Evolutionary conservation across 2,329 filamentous ascomycete genomes (phyloP).

Genomic region (Sporothrix euskadiensis): DNA sequence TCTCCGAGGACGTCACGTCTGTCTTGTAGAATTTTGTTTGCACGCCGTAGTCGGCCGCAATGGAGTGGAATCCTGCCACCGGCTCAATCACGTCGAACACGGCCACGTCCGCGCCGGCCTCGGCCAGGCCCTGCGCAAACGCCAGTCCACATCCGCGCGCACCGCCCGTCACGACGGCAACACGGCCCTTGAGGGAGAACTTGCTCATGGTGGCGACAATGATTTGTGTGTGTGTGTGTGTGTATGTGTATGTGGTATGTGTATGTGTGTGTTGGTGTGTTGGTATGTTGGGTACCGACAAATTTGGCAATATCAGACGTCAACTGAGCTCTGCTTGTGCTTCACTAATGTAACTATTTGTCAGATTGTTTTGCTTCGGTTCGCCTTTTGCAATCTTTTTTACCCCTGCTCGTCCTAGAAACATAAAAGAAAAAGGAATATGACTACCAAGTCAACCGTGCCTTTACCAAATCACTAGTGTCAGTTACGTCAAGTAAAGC

Average conservation of each 20-base stretch:
- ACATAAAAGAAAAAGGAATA: neutral
- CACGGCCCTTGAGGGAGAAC: slow-evolving; percentile 41
- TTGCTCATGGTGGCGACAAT: slow-evolving; percentile 8
- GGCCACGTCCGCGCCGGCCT: slow-evolving; percentile 59
- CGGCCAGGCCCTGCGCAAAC: slow-evolving; percentile 70
- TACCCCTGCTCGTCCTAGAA: neutral
- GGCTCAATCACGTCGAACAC: slow-evolving; percentile 30
- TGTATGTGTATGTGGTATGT: neutral
- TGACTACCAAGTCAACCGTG: neutral
- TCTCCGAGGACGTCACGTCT: slow-evolving; percentile 23
- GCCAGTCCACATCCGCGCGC: slow-evolving; percentile 72
- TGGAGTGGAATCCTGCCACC: slow-evolving; percentile 5
- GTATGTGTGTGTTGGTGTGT: neutral
- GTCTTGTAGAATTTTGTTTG: slow-evolving; percentile 29
- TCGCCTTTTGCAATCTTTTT: neutral
- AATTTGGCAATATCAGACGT: no score
- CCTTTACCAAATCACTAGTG: neutral
- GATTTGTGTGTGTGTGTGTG: neutral
- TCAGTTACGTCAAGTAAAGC: neutral
- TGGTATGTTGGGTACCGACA: neutral
- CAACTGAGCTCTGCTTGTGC: no score
- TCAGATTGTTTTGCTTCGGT: neutral
- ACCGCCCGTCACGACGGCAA: slow-evolving; percentile 70
- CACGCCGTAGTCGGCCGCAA: slow-evolving; percentile 25
- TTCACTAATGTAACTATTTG: neutral